Evolutionary conservation across 306 rosid genomes (phyloP), one percentile per base, ranked within the genome.

Genomic region (Begonia fuchsioides): DNA sequence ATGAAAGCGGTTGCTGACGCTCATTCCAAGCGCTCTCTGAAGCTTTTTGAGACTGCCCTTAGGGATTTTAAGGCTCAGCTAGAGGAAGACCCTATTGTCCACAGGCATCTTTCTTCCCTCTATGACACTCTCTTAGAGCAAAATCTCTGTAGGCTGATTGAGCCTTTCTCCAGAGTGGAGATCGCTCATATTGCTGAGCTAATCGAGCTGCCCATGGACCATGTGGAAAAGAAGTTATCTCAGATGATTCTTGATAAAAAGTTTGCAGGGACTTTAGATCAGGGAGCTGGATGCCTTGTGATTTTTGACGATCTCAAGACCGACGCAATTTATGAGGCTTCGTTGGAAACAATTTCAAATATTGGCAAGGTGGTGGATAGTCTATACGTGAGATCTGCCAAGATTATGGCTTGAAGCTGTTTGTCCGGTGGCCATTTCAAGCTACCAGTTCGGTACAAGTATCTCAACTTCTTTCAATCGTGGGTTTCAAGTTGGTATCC

Each of bases 1-100:
- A 88, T 88, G 96, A 88, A 83, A 69, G 93, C 93, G 32, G 96
- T 88, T 39, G 94, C 96, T 3, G 94, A 83, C 59, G 96, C 96
- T 18, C 75, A 88, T 71, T 80, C 95, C 1, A 88, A 88, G 61
- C 81, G 95, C 47, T 88, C 96, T 44, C 69, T 88, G 40, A 83
- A 72, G 71, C 77, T 88, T 51, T 88, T 88, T 14, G 93, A 88
- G 72, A 70, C 67, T 53, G 88, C 96, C 51, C 62, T 83, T 65
- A 54, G 79, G 41, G 83, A 72, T 64, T 88, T 60, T 57, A 88
- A 76, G 81, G 81, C 88, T 13, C 94, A 88, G 61, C 70, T 88
- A 51, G 96, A 81, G 62, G 96, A 83, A 53, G 96, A 88, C 67
- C 96, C 96, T 12, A 83, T 88, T 58, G 95, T 88, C 59, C 96